Evolutionary conservation across 2,329 filamentous ascomycete species (phyloP).

Genomic region (Cordyceps tenuipes): DNA sequence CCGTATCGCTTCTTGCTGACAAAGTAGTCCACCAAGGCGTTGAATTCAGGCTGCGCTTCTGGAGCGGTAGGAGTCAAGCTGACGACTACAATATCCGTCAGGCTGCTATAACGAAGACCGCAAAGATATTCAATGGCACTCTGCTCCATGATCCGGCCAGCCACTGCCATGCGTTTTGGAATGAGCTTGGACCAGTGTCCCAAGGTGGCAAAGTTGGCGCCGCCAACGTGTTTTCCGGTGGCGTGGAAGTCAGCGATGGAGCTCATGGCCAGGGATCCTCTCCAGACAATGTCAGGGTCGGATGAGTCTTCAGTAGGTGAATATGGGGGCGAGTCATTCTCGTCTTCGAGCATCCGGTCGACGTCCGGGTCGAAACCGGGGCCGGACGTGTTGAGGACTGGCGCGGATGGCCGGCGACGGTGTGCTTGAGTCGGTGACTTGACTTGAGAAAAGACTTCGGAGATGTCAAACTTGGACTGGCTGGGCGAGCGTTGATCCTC

Average conservation of each 20-base stretch:
- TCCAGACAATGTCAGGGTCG: conserved; percentile 70
- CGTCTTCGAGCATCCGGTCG: conserved; percentile 77
- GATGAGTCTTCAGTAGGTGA: conserved; percentile 64
- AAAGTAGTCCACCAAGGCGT: conserved; percentile 82
- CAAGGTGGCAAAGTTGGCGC: conserved; percentile 62
- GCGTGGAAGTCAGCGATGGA: conserved; percentile 67
- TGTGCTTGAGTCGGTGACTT: conserved; percentile 57
- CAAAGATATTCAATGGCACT: conserved; percentile 89
- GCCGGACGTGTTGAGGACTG: conserved; percentile 38
- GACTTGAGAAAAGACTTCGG: conserved; percentile 76
- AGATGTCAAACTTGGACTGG: conserved; percentile 66
- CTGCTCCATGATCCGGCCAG: conserved; percentile 71
- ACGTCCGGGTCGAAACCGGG: conserved; percentile 78
- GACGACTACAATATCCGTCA: conserved; percentile 78
- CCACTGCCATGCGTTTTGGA: conserved; percentile 60
- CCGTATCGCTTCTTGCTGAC: conserved; percentile 73
- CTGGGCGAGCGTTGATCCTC: conserved; percentile 46
- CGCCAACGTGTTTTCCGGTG: conserved; percentile 74
- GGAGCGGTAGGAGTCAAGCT: conserved; percentile 59
- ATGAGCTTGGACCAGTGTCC: conserved; percentile 68
- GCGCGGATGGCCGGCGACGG: conserved; percentile 40
- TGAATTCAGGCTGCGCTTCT: conserved; percentile 54
- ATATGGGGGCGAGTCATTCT: conserved; percentile 72
- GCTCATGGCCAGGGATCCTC: conserved; percentile 67
- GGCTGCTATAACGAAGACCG: conserved; percentile 70